phyloP scores from a whole-genome alignment of 164 flowering plant genomes.

The Tetracentron sinense region DNA sequence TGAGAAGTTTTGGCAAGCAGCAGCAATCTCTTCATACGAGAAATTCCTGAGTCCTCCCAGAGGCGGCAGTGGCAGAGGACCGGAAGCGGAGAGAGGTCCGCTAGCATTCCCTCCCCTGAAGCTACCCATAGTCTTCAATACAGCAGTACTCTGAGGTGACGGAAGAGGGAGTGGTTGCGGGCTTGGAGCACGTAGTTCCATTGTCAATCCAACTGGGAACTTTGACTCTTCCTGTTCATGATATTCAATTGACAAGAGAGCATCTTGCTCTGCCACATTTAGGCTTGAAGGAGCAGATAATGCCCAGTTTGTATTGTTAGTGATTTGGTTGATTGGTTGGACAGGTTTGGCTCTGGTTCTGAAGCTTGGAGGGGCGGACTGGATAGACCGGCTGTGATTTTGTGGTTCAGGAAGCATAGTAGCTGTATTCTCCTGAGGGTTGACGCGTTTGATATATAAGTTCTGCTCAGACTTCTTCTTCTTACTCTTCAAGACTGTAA shows the following conservation, averaged over 20 bases:
- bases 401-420: conserved; percentile 84
- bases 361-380: conserved; percentile 95
- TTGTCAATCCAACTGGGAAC: conserved; percentile 31
- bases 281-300: conserved; percentile 87
- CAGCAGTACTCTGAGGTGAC: conserved; percentile 44
- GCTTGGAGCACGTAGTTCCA: conserved; percentile 46
- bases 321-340: conserved; percentile 31
- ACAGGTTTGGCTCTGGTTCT: conserved; percentile 55
- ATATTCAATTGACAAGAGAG: conserved; percentile 40
- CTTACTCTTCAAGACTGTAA: conserved; percentile 66
- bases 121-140: conserved; percentile 55
- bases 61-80: conserved; percentile 90
- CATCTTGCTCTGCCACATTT: conserved; percentile 59
- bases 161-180: conserved; percentile 98
- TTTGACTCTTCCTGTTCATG: conserved; percentile 65
- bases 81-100: conserved; percentile 35
- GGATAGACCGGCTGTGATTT: conserved; percentile 46
- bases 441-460: conserved; percentile 27
- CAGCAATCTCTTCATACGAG: conserved; percentile 63
- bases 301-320: conserved; percentile 45
- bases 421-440: conserved; percentile 47
- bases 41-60: conserved; percentile 50
- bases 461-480: conserved; percentile 63
- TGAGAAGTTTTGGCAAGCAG: conserved; percentile 75
- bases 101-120: conserved; percentile 43